These are phyloP conservation scores for Salinomyces thailandicus DNA, from an alignment of 2,329 filamentous ascomycete genomes.

Conservation along the genomic window DNA sequence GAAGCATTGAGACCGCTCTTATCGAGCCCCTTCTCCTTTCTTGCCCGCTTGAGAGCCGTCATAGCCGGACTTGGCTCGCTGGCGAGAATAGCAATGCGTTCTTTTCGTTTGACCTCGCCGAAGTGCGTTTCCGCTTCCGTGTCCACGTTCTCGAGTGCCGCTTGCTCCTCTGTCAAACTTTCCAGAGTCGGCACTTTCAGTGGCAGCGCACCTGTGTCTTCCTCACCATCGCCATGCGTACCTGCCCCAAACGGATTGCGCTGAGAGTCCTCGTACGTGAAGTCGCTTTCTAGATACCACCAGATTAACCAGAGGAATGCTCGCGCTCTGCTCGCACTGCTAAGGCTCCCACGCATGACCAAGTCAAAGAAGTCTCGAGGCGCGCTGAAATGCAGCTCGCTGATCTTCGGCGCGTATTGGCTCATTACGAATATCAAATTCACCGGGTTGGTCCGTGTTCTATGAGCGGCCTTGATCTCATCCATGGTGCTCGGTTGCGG, in stretches of 20 bases:
- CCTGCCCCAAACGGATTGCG: constrained; percentile 77
- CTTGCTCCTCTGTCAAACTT: constrained; percentile 54
- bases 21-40: constrained; percentile 36
- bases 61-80: constrained; percentile 61
- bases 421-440: constrained; percentile 94
- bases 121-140: constrained; percentile 58
- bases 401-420: constrained; percentile 79
- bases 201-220: constrained; percentile 34
- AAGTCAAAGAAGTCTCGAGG: constrained; percentile 90
- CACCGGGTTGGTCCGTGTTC: constrained; percentile 88
- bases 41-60: constrained; percentile 40
- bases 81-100: constrained; percentile 60
- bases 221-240: constrained; percentile 33
- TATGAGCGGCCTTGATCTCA: constrained; percentile 58
- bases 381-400: constrained; percentile 79
- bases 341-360: constrained; percentile 79
- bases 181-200: constrained; percentile 55
- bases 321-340: constrained; percentile 68
- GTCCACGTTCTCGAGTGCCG: constrained; percentile 62
- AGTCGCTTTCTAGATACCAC: constrained; percentile 97
- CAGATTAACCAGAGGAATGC: constrained; percentile 98
- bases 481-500: constrained; percentile 75
- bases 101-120: constrained; percentile 61
- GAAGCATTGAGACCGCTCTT: constrained; percentile 12
- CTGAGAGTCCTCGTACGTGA: constrained; percentile 73